A percentile compares a stretch with the other conserved stretches of the same genome.
Conservation (phyloP, 169 alveolate species). For the Eimeria praecox region DNA sequence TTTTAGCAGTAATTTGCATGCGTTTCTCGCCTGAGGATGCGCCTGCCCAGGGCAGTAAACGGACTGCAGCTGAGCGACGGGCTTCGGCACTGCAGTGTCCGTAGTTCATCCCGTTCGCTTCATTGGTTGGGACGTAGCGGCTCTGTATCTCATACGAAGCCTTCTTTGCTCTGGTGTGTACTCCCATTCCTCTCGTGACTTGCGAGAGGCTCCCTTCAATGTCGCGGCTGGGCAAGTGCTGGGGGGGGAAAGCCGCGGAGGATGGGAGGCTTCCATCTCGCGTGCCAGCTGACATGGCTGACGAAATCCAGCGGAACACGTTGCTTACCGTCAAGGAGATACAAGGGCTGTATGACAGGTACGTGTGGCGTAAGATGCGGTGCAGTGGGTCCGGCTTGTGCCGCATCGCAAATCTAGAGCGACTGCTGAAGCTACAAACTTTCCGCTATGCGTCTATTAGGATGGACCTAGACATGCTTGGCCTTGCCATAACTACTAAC, state of each 20-base stretch:
- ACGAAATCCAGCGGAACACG: conserved; percentile 58
- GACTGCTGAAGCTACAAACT: background rate
- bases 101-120: conserved; percentile 2
- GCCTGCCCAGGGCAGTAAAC: conserved; percentile 56
- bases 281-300: conserved; percentile 62
- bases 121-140: background rate
- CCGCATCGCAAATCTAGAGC: background rate
- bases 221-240: conserved; percentile 55
- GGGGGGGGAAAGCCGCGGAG: conserved; percentile 59
- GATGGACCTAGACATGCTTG: background rate
- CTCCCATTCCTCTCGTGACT: conserved; percentile 8
- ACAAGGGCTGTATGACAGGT: conserved; percentile 75
- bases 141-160: background rate
- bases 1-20: conserved; percentile 2
- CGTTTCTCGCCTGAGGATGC: conserved; percentile 62
- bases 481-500: background rate
- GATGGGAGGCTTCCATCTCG: conserved; percentile 49
- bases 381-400: too few relatives aligned
- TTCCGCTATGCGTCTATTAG: background rate
- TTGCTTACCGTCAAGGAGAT: conserved; percentile 69
- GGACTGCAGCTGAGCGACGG: conserved; percentile 72
- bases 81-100: conserved; percentile 74
- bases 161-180: background rate
- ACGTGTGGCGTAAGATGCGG: background rate
- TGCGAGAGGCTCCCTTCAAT: conserved; percentile 60